Evolutionary conservation across 495 filamentous ascomycete genomes (phyloP), one percentile per base, ranked within the genome.

Genomic region (Friedmanniomyces simplex): DNA sequence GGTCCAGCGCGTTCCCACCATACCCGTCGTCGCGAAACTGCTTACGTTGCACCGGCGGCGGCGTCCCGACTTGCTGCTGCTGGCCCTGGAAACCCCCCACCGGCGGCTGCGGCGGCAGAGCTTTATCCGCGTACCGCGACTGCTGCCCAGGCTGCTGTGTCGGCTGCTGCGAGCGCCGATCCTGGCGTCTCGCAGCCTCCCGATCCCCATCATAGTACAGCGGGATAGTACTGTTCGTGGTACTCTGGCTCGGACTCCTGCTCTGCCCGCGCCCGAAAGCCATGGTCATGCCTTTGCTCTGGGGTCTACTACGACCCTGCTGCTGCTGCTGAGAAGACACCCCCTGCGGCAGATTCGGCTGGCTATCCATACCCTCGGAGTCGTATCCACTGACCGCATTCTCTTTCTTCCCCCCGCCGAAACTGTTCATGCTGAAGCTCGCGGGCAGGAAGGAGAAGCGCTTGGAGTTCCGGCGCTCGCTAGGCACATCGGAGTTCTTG

Each of bases 391-490:
- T 26, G 25, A 3, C 28, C 28, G 28, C 28, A 10, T 58, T 51
- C 14, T 63, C 59, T 30, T 72, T 66, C 60, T 66, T 58, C 55
- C 48, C 49, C 42, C 48, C 22, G 49, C 62, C 57, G 34, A 71
- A 70, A 37, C 55, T 73, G 65, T 79, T 84, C 68, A 81, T 71
- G 21, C 87, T 91, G 68, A 93, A 87, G 5, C 80, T 84, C 6
- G 77, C 68, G 0, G 89, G 89, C 14, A 97, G 74, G 46, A 98
- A 79, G 1, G 88, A 94, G 69, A 90, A 91, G 39, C 63, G 60
- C 32, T 61, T 52, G 1, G 63, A 63, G 24, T 58, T 57, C 11
- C 58, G 57, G 18, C 80, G 82, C 55, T 83, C 82, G 30, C 77
- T 77, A 8, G 71, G 68, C 10, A 70, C 52, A 34, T 74, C 72